Base-by-base conservation (phyloP, 2,329 filamentous ascomycete species). In the Verticillium klebahnii region DNA sequence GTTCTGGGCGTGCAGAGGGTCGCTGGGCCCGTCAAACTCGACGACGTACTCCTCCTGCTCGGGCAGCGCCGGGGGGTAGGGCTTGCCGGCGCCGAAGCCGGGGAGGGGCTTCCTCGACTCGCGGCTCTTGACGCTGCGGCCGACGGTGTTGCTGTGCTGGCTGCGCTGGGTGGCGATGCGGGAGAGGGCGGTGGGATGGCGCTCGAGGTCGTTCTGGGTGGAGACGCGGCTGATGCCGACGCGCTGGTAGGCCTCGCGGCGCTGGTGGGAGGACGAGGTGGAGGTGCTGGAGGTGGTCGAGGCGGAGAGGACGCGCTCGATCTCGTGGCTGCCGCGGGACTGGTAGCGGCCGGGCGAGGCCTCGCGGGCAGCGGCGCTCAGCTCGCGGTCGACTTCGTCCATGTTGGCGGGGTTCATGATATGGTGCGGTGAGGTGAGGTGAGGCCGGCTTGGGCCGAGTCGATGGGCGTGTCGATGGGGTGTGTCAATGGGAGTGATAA, bases 1-100 rank as follows among this genome's bases (percentile, higher is more conserved):
- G 73, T 97, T 97, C 77, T 94, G 90, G 1, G 92, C 89, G 74
- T 96, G 92, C 63, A 93, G 71, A 2, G 92, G 92, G 69, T 97
- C 93, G 66, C 93, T 83, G 1, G 87, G 89, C 0, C 92, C 93
- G 67, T 93, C 89, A 70, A 96, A 97, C 74, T 92, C 90, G 54
- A 93, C 90, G 0, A 93, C 89, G 70, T 93, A 94, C 66, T 91
- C 86, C 68, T 93, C 90, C 67, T 83, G 81, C 15, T 87, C 85
- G 2, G 90, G 89, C 52, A 93, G 72, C 0, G 78, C 80, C 3
- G 90, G 90, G 3, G 91, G 91, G 69, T 86, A 92, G 0, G 87
- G 81, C 75, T 92, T 93, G n/a, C 88, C 89, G 60, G 80, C 86
- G 39, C 90, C 90, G 72, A 93, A 91, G 7, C 77, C 75, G 1